Percentiles rank a stretch among this genome's conserved stretches.
phyloP scores from a whole-genome alignment of 805 yeast genomes.

The Candida anglica region DNA sequence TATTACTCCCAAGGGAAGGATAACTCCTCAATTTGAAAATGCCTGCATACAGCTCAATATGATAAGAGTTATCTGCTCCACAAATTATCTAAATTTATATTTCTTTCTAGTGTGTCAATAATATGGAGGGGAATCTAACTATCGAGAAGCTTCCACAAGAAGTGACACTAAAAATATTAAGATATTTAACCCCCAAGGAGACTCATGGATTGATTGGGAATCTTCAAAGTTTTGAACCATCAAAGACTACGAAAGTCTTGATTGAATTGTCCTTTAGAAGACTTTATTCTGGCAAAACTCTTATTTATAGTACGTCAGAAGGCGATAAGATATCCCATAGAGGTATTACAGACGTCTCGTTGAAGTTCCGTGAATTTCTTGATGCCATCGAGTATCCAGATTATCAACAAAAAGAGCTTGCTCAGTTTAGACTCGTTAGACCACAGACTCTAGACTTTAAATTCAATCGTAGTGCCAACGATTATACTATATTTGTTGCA shows the following conservation, averaged over 20 bases:
- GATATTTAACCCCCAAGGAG: slow-evolving; percentile 10
- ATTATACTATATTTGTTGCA: slow-evolving; percentile 16
- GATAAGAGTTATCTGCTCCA: no score
- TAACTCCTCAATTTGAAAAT: no score
- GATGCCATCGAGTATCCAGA: no score
- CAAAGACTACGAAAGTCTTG: neutral
- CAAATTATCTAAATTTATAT: no score
- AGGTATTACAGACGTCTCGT: neutral
- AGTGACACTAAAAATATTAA: slow-evolving; percentile 12
- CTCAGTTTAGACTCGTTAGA: slow-evolving; percentile 7
- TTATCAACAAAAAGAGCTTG: neutral
- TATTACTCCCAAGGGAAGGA: no score
- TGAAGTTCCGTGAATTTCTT: slow-evolving; percentile 1
- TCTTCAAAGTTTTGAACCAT: neutral
- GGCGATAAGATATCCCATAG: neutral
- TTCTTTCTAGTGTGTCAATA: no score
- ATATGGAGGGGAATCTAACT: no score
- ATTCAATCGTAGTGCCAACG: slow-evolving; percentile 17
- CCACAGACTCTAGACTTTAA: slow-evolving; percentile 18
- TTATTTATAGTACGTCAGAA: slow-evolving; percentile 3
- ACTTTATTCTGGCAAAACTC: slow-evolving; percentile 5
- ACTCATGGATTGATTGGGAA: slow-evolving; percentile 5
- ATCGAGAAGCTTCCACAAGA: slow-evolving; percentile 12
- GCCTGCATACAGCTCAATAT: no score
- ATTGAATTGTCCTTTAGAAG: slow-evolving; percentile 5